Percentiles rank a stretch among this genome's conserved stretches.
These are phyloP conservation scores for Dendrothele bispora DNA, from an alignment of 768 basidiomycete genomes.

Conservation along the genomic window DNA sequence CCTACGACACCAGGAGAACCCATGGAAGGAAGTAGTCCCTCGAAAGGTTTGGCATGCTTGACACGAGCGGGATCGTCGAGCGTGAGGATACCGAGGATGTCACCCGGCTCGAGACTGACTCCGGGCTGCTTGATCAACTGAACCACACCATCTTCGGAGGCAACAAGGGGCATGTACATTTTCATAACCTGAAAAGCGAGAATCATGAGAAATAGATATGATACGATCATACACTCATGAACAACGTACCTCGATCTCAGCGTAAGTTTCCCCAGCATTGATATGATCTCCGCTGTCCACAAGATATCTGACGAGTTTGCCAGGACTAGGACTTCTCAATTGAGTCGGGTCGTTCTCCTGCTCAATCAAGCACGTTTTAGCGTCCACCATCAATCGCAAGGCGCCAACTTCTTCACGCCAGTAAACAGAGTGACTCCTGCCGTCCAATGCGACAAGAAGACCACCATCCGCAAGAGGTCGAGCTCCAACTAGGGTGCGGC, in stretches of 20 bases:
- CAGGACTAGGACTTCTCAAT: slow-evolving; percentile 91
- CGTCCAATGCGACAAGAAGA: slow-evolving; percentile 86
- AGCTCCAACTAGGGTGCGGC: slow-evolving; percentile 87
- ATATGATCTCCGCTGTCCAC: slow-evolving; percentile 98
- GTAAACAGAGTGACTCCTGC: slow-evolving; percentile 95
- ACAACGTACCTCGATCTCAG: slow-evolving; percentile 86
- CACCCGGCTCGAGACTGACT: slow-evolving; percentile 93
- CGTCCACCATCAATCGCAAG: slow-evolving; percentile 88
- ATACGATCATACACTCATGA: background rate
- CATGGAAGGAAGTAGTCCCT: slow-evolving; percentile 87
- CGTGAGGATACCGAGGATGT: slow-evolving; percentile 95
- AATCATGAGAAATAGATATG: slow-evolving; percentile 6
- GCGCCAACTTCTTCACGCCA: slow-evolving; percentile 99
- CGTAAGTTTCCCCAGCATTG: slow-evolving; percentile 94
- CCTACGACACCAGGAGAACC: slow-evolving; percentile 85
- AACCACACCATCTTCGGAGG: slow-evolving; percentile 89
- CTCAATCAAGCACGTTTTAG: slow-evolving; percentile 97
- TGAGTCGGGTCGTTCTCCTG: slow-evolving; percentile 99
- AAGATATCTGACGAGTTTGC: slow-evolving; percentile 92
- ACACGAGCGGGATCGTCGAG: slow-evolving; percentile 96
- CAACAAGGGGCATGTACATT: slow-evolving; percentile 99
- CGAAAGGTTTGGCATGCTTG: slow-evolving; percentile 98
- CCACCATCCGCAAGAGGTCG: slow-evolving; percentile 95
- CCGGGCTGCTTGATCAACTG: slow-evolving; percentile 99
- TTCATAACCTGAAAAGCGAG: slow-evolving; percentile 92